Conservation (phyloP, 495 filamentous ascomycete species). For the Astrothelium subdiscretum region DNA sequence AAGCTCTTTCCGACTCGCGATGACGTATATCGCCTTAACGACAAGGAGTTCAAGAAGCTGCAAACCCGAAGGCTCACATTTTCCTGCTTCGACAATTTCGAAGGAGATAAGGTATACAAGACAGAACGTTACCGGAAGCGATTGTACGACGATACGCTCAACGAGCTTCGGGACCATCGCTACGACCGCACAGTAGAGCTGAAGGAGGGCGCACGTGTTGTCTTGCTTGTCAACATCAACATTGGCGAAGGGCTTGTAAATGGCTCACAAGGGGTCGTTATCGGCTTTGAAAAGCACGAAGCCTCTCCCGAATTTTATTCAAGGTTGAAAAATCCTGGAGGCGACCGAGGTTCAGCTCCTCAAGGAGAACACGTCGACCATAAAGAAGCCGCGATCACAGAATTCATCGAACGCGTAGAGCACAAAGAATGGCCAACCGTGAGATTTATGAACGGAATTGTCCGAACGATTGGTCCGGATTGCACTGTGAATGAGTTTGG, state of each 20-base stretch:
- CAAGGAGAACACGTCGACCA: too few relatives aligned
- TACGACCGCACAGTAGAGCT: constrained; percentile 23
- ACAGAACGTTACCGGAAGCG: too few relatives aligned
- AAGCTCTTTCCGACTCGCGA: constrained; percentile 30
- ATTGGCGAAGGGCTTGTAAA: constrained; percentile 32
- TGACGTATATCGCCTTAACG: constrained; percentile 26
- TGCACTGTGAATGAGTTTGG: constrained; percentile 39
- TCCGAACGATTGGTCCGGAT: constrained; percentile 34
- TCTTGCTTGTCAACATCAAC: constrained; percentile 36
- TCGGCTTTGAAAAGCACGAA: constrained; percentile 27
- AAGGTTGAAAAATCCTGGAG: constrained; percentile 1
- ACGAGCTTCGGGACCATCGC: too few relatives aligned
- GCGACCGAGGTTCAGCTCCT: background rate
- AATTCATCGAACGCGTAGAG: background rate
- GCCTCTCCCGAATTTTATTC: constrained; percentile 3
- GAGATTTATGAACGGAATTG: constrained; percentile 20
- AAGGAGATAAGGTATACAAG: too few relatives aligned
- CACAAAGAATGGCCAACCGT: constrained; percentile 25
- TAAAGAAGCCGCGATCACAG: too few relatives aligned
- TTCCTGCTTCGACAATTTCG: constrained; percentile 21
- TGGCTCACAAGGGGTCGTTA: constrained; percentile 38
- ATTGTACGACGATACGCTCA: too few relatives aligned
- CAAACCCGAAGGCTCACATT: constrained; percentile 7
- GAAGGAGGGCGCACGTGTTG: constrained; percentile 35
- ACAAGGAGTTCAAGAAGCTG: constrained; percentile 19